These are phyloP conservation scores for Pyricularia sp. DNA, from an alignment of 2,329 filamentous ascomycete species.

Conservation along the genomic window DNA sequence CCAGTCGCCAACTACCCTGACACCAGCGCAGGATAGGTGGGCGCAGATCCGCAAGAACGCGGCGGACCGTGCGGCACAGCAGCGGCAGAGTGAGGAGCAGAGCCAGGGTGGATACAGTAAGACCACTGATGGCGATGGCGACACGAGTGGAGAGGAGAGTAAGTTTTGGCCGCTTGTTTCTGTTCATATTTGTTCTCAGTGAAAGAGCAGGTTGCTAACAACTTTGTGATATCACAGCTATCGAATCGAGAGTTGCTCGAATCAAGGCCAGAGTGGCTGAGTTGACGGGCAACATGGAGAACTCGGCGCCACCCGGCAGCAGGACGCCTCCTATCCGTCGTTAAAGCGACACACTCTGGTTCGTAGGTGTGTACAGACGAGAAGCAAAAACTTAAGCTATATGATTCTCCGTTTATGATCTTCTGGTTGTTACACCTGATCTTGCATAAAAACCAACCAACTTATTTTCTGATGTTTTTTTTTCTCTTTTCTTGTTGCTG, in stretches of 20 bases:
- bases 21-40: slow-evolving; percentile 67
- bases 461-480: not conserved
- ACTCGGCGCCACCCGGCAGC: slow-evolving; percentile 25
- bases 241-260: slow-evolving; percentile 90
- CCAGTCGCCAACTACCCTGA: slow-evolving; percentile 15
- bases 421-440: not conserved
- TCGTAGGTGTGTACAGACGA: not conserved
- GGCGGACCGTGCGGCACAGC: slow-evolving; percentile 60
- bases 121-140: slow-evolving; percentile 61
- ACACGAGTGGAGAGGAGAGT: slow-evolving; percentile 95
- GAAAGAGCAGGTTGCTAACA: slow-evolving; percentile 13
- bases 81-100: slow-evolving; percentile 57
- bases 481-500: not conserved
- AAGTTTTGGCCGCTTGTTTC: slow-evolving; percentile 30
- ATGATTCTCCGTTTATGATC: not conserved
- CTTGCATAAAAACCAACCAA: not conserved
- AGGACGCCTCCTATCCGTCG: slow-evolving; percentile 24
- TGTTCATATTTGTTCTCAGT: not conserved
- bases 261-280: slow-evolving; percentile 97
- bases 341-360: slow-evolving; percentile 11
- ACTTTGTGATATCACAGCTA: slow-evolving; percentile 50
- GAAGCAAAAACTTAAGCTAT: not conserved
- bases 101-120: slow-evolving; percentile 46
- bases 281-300: slow-evolving; percentile 77
- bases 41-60: slow-evolving; percentile 94